Percentiles rank a stretch among this genome's conserved stretches.
Evolutionary conservation across 441 rosid genomes (phyloP).

Genomic region (Flueggea neowawraea): DNA sequence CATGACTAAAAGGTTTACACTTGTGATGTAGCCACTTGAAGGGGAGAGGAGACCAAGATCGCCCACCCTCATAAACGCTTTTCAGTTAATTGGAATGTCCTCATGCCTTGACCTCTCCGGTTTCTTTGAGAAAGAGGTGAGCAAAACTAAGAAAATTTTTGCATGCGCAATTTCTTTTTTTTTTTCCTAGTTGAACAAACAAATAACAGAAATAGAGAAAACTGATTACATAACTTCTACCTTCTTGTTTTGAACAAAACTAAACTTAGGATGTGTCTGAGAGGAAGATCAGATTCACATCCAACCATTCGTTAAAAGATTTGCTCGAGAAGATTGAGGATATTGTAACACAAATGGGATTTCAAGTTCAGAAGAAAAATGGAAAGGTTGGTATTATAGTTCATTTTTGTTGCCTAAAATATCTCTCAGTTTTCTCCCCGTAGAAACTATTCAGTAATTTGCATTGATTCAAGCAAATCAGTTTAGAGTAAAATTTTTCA

Average conservation of each 20-base stretch:
- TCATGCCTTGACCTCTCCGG: slow-evolving; percentile 96
- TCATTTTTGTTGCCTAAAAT: not conserved
- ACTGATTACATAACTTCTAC: no score
- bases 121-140: slow-evolving; percentile 95
- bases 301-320: slow-evolving; percentile 69
- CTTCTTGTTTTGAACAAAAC: no score
- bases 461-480: not conserved
- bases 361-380: slow-evolving; percentile 77
- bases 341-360: slow-evolving; percentile 80
- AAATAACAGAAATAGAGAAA: no score
- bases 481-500: not conserved
- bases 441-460: no score
- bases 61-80: slow-evolving; percentile 71
- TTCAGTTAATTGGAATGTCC: slow-evolving; percentile 98
- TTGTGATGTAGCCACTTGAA: slow-evolving; percentile 26
- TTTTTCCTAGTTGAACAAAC: no score
- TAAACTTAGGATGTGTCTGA: slow-evolving; percentile 68
- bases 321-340: slow-evolving; percentile 75
- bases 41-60: slow-evolving; percentile 50
- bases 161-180: no score
- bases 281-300: slow-evolving; percentile 93
- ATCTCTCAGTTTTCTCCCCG: no score
- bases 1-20: not conserved
- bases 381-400: slow-evolving; percentile 52
- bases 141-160: not conserved